Evolutionary conservation across 257 asterid genomes (phyloP).

Genomic region (Phtheirospermum japonicum): DNA sequence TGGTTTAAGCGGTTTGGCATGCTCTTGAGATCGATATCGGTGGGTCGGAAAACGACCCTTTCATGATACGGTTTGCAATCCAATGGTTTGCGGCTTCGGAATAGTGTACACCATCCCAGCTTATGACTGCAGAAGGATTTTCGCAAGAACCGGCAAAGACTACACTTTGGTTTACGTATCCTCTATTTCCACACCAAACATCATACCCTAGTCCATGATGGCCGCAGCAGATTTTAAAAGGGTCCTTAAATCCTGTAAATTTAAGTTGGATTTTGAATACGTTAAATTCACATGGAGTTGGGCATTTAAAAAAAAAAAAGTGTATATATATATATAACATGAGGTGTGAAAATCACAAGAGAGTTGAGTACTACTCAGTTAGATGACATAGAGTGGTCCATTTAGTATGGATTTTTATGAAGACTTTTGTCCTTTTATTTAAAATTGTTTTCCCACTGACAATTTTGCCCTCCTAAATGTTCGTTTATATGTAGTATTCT

Average conservation of each 20-base stretch:
- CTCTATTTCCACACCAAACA: conserved; percentile 50
- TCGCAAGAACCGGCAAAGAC: conserved; percentile 47
- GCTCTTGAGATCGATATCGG: conserved; percentile 47
- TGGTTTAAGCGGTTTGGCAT: conserved; percentile 36
- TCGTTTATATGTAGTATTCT: too few species aligned
- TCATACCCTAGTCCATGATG: conserved; percentile 38
- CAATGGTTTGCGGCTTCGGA: conserved; percentile 57
- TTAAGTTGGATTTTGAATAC: too few species aligned
- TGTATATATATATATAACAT: too few species aligned
- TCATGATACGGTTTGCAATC: conserved; percentile 43
- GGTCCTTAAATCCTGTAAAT: conserved; percentile 49
- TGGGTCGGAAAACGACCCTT: conserved; percentile 59
- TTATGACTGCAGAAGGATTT: conserved; percentile 42
- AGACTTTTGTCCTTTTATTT: too few species aligned
- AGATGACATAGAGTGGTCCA: too few species aligned
- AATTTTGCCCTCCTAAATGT: too few species aligned
- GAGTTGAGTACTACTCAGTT: too few species aligned
- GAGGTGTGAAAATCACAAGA: too few species aligned
- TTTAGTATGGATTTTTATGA: too few species aligned
- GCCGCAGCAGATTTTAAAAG: conserved; percentile 54
- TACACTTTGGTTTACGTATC: conserved; percentile 38
- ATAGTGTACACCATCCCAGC: conserved; percentile 75
- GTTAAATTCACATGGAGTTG: too few species aligned
- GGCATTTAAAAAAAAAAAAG: too few species aligned
- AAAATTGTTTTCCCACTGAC: too few species aligned